Percentiles rank a stretch among this genome's conserved stretches.
Evolutionary conservation across 768 basidiomycete species (phyloP).

Genomic region (Fomitopsis serialis): DNA sequence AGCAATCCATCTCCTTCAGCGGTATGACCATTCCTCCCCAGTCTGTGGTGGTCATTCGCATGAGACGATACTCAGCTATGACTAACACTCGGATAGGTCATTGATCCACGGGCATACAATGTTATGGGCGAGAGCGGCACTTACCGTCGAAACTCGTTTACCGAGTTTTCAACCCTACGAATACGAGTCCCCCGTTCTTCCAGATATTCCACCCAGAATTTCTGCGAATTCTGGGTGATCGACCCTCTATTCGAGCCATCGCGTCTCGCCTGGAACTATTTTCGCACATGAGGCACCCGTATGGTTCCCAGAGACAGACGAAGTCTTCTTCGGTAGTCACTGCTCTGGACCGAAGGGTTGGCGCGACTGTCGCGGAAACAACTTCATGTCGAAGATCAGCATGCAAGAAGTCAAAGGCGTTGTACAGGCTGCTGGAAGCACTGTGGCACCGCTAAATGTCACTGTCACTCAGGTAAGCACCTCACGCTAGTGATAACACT

Average conservation of each 20-base stretch:
- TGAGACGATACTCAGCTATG: background rate
- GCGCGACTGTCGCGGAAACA: slow-evolving; percentile 60
- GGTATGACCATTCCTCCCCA: slow-evolving; percentile 1
- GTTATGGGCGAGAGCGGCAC: slow-evolving; percentile 43
- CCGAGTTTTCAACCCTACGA: slow-evolving; percentile 56
- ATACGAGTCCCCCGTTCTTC: slow-evolving; percentile 52
- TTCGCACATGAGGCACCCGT: slow-evolving; percentile 80
- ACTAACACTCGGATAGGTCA: slow-evolving; percentile 30
- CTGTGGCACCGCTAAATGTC: slow-evolving; percentile 37
- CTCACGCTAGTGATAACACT: background rate
- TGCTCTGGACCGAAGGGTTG: slow-evolving; percentile 59
- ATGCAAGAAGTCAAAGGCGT: slow-evolving; percentile 49
- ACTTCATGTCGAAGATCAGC: slow-evolving; percentile 55
- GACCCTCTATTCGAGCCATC: slow-evolving; percentile 53
- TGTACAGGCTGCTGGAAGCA: slow-evolving; percentile 25
- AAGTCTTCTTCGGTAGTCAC: slow-evolving; percentile 69
- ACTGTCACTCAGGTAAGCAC: slow-evolving; percentile 35
- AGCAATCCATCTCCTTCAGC: background rate
- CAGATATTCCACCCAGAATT: slow-evolving; percentile 52
- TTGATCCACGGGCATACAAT: slow-evolving; percentile 46
- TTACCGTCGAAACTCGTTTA: slow-evolving; percentile 27
- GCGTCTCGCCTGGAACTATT: slow-evolving; percentile 55
- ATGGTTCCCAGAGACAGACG: slow-evolving; percentile 55
- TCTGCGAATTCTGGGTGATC: slow-evolving; percentile 49
- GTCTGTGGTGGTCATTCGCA: slow-evolving; percentile 3